Evolutionary conservation across 345 rosid species (phyloP), one percentile per base, ranked within the genome.

Genomic region (Eucalyptus virginea): DNA sequence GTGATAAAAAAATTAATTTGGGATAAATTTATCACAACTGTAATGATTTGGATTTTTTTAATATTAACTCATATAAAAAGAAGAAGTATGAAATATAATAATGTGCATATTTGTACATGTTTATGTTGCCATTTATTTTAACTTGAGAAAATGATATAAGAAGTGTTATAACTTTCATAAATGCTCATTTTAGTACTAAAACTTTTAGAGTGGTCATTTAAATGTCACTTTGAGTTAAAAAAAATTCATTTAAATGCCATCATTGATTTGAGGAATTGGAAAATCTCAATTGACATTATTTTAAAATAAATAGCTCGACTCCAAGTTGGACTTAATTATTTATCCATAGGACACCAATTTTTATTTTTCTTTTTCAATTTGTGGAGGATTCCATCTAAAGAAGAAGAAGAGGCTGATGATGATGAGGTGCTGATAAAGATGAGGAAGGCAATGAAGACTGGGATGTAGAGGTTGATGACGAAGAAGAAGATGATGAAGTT

Each of bases 11-110:
- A 18, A 52, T 52, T 52, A 52, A 7, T 52, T 52, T 52, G 9
- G 10, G 0, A 0, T 52, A 52, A 52, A 8, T 52, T 52, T 52
- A 52, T 52, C 1, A 52, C 0, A 52, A 52, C 3, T 52, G 2
- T 52, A 2, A 0, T 52, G 5, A 8, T 52, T 52, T 52, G 24
- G 1, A 8, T 3, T 2, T 52, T 1, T 52, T 0, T 6, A 1
- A 52, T 52, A 52, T 52, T 52, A 52, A 52, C 5, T 8, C 26
- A 21, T 1, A 52, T 6, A 7, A 72, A 34, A 65, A 24, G 11
- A 62, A 58, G 17, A 32, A 67, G 26, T 34, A 18, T 34, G 44
- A 69, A 69, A 69, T 69, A 69, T 69, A 34, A 69, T 34, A 34
- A 69, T 9, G 44, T 69, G 34, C 81, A 9, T 5, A 13, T 69